A percentile compares a stretch with the other conserved stretches of the same genome.
Evolutionary conservation across 805 yeast species (phyloP).

Genomic region (Cyberlindnera veronae): DNA sequence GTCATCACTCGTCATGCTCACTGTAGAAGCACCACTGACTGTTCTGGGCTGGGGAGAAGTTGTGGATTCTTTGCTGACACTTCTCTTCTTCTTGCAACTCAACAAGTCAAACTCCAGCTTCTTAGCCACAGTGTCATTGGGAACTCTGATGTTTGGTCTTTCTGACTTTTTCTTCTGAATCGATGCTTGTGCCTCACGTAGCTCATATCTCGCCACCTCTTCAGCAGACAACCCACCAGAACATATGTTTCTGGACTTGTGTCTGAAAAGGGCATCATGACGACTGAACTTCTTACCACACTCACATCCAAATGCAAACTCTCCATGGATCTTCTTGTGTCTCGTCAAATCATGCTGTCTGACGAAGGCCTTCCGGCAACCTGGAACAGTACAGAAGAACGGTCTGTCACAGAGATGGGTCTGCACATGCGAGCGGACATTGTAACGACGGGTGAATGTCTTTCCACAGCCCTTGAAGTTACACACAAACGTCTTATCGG

Average conservation of each 20-base stretch:
- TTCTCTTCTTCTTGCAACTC: slow-evolving; percentile 5
- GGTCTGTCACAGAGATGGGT: slow-evolving; percentile 96
- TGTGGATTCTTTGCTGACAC: slow-evolving; percentile 5
- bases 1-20: neutral
- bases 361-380: slow-evolving; percentile 83
- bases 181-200: slow-evolving; percentile 13
- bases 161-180: slow-evolving; percentile 13
- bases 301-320: slow-evolving; percentile 67
- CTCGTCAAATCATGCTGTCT: slow-evolving; percentile 92
- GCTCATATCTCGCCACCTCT: slow-evolving; percentile 10
- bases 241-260: slow-evolving; percentile 75
- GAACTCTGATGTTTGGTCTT: slow-evolving; percentile 8
- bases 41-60: slow-evolving; percentile 13
- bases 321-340: slow-evolving; percentile 83
- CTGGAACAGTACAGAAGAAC: slow-evolving; percentile 59
- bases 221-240: slow-evolving; percentile 53
- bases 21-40: slow-evolving; percentile 15
- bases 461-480: slow-evolving; percentile 76
- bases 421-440: slow-evolving; percentile 92
- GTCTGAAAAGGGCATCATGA: slow-evolving; percentile 83
- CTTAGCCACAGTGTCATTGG: slow-evolving; percentile 23
- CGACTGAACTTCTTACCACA: slow-evolving; percentile 95
- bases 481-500: slow-evolving; percentile 69
- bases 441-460: slow-evolving; percentile 81
- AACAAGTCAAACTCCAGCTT: slow-evolving; percentile 20